Conservation (phyloP, 768 basidiomycete genomes). For the Lentinus tigrinus region DNA sequence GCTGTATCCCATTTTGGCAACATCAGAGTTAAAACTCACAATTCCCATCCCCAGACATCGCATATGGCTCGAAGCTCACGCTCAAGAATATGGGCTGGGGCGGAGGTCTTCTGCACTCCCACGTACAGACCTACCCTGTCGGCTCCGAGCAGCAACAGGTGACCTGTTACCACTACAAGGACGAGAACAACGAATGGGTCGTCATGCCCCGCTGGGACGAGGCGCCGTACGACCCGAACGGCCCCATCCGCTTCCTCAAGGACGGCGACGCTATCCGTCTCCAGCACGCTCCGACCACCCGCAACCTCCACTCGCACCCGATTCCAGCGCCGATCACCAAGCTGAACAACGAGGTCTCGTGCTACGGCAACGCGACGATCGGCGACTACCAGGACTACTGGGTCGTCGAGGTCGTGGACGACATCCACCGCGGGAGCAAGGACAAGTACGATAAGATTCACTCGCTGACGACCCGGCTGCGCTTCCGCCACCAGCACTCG, state of each 20-base stretch:
- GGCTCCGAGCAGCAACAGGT: slow-evolving; percentile 95
- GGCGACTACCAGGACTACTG: slow-evolving; percentile 92
- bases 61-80: slow-evolving; percentile 86
- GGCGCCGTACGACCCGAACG: slow-evolving; percentile 61
- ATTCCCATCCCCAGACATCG: slow-evolving; percentile 63
- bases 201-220: slow-evolving; percentile 83
- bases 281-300: slow-evolving; percentile 75
- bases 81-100: slow-evolving; percentile 98
- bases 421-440: slow-evolving; percentile 64
- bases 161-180: slow-evolving; percentile 99
- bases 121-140: slow-evolving; percentile 90
- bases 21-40: neutral
- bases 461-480: slow-evolving; percentile 85
- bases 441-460: slow-evolving; percentile 69
- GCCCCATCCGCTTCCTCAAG: slow-evolving; percentile 65
- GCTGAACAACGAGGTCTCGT: slow-evolving; percentile 86
- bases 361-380: slow-evolving; percentile 87
- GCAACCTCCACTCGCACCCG: slow-evolving; percentile 91
- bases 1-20: neutral
- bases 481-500: slow-evolving; percentile 73
- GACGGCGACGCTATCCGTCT: slow-evolving; percentile 82
- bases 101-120: slow-evolving; percentile 94
- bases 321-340: slow-evolving; percentile 88
- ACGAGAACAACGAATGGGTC: slow-evolving; percentile 92
- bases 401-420: slow-evolving; percentile 92